phyloP scores from a whole-genome alignment of 75 land plant genomes.

The Sequoiadendron giganteum region DNA sequence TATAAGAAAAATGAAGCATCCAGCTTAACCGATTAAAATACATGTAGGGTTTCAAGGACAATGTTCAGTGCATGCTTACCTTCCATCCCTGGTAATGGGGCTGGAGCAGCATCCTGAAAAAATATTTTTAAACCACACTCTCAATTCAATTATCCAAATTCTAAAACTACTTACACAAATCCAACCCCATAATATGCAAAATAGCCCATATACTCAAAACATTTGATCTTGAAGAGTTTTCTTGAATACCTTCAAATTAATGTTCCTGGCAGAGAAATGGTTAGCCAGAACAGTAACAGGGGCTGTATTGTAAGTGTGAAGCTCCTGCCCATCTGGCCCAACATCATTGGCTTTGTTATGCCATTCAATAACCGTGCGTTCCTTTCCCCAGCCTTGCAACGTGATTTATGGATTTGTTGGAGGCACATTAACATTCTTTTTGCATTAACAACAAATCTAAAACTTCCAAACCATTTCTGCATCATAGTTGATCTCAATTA shows the following conservation, averaged over 20 bases:
- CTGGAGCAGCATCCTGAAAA: conserved; percentile 28
- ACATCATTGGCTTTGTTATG: conserved; percentile 25
- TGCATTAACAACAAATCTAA: conserved; percentile 3
- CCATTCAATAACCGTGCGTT: conserved; percentile 21
- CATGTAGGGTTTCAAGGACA: no score
- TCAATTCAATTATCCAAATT: no score
- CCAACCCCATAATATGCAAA: no score
- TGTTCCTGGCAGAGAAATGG: conserved; percentile 24
- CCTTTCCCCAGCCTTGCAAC: conserved; percentile 22
- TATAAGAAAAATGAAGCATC: no score
- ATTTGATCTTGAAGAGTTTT: background rate
- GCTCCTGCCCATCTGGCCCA: conserved; percentile 18
- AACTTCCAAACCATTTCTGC: background rate
- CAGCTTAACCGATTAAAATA: no score
- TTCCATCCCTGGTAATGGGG: conserved; percentile 30
- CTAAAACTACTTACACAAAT: no score
- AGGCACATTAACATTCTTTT: conserved; percentile 31
- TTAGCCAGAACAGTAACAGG: conserved; percentile 24
- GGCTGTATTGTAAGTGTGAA: conserved; percentile 28
- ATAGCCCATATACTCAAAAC: no score
- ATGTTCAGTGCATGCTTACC: background rate
- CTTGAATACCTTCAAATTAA: conserved; percentile 20
- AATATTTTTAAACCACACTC: no score
- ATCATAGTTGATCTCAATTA: background rate
- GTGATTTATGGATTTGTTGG: conserved; percentile 26